Evolutionary conservation across 257 asterid species (phyloP).

Genomic region (Buddleja alternifolia): DNA sequence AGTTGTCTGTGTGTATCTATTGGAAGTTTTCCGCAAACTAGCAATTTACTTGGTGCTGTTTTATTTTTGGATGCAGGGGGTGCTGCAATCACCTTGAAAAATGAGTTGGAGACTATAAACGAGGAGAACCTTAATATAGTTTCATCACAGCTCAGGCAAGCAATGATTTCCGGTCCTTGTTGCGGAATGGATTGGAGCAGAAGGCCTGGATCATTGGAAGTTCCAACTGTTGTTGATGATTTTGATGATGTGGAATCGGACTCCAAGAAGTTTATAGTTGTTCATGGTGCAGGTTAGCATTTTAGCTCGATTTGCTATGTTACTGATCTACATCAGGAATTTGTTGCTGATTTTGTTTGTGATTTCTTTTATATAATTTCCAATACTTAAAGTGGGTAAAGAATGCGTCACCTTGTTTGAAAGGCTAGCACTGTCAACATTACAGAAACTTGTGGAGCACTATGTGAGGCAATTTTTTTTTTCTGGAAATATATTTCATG

Average conservation of each 20-base stretch:
- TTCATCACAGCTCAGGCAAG: slow-evolving; percentile 75
- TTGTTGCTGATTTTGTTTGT: not conserved
- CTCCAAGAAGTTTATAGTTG: slow-evolving; percentile 63
- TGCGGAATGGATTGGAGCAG: slow-evolving; percentile 96
- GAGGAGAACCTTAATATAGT: slow-evolving; percentile 64
- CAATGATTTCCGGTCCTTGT: slow-evolving; percentile 56
- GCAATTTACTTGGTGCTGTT: slow-evolving; percentile 1
- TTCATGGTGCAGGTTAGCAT: slow-evolving; percentile 93
- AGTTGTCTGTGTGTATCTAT: not conserved
- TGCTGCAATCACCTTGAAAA: slow-evolving; percentile 85
- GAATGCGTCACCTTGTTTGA: slow-evolving; percentile 16
- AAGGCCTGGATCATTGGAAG: slow-evolving; percentile 62
- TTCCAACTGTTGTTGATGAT: slow-evolving; percentile 42
- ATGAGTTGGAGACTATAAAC: slow-evolving; percentile 77
- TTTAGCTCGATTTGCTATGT: slow-evolving; percentile 25
- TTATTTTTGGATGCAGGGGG: slow-evolving; percentile 61
- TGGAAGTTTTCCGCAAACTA: not conserved
- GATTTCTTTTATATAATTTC: slow-evolving; percentile 4
- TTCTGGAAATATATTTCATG: not conserved
- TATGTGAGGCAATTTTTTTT: not conserved
- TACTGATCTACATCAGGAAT: slow-evolving; percentile 7
- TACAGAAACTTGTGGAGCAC: not conserved
- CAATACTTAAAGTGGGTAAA: slow-evolving; percentile 6
- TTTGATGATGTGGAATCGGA: slow-evolving; percentile 44
- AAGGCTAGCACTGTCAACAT: not conserved